Evolutionary conservation across 176 grass and related monocot genomes (phyloP).

Genomic region (Saccharum officinarum): DNA sequence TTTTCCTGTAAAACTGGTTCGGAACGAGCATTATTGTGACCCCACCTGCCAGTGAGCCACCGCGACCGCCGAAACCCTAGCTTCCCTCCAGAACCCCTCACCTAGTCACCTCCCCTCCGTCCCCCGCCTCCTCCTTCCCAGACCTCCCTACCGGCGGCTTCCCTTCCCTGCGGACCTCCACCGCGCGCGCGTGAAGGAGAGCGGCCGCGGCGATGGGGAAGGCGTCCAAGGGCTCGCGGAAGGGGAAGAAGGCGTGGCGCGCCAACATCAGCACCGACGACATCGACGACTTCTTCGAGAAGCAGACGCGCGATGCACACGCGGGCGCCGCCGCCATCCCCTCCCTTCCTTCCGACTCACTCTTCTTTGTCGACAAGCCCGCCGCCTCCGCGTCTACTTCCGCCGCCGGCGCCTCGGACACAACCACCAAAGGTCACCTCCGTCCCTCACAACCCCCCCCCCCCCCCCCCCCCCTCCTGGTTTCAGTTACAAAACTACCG

Average conservation of each 20-base stretch:
- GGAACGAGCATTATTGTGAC: not conserved
- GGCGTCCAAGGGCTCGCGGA: conserved; percentile 72
- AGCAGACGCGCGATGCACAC: conserved; percentile 66
- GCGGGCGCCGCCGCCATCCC: conserved; percentile 59
- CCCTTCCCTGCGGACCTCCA: not conserved
- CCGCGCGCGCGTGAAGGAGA: not conserved
- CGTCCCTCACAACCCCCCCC: not conserved
- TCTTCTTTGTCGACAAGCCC: conserved; percentile 83
- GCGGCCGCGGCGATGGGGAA: conserved; percentile 62
- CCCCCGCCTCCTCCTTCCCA: not conserved
- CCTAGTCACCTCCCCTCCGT: not conserved
- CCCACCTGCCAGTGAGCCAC: conserved; percentile 17
- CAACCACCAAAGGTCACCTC: conserved; percentile 14
- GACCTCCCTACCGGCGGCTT: not conserved
- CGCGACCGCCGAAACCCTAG: conserved; percentile 39
- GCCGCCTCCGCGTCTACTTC: conserved; percentile 30
- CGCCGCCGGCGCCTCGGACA: not conserved
- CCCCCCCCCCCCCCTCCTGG: not conserved
- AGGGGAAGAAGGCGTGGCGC: conserved; percentile 98
- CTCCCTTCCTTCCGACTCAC: conserved; percentile 56
- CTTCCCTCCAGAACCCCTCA: not conserved
- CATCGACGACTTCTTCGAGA: conserved; percentile 84
- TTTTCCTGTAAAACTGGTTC: too few species aligned
- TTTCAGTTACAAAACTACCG: not conserved
- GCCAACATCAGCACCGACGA: conserved; percentile 86